Evolutionary conservation across 768 basidiomycete genomes (phyloP).

Genomic region (Lactifluus volemus): DNA sequence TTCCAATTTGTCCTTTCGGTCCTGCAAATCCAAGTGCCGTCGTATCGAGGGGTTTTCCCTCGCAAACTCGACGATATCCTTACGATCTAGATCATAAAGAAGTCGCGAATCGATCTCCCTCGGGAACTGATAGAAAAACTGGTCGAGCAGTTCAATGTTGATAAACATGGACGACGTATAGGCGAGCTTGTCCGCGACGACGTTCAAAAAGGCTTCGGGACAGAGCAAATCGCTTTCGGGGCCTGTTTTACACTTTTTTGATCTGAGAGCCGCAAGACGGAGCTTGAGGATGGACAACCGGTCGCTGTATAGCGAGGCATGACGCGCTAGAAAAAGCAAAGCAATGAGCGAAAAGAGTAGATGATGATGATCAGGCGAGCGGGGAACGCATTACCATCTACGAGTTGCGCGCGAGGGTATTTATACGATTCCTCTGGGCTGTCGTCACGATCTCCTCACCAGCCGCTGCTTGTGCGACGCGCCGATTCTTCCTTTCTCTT

Average conservation of each 20-base stretch:
- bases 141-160: constrained; percentile 95
- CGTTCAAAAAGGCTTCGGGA: constrained; percentile 93
- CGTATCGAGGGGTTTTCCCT: constrained; percentile 89
- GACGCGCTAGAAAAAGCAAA: constrained; percentile 51
- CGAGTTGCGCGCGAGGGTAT: constrained; percentile 84
- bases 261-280: constrained; percentile 77
- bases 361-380: neutral
- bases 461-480: constrained; percentile 33
- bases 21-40: constrained; percentile 87
- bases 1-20: constrained; percentile 95
- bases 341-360: neutral
- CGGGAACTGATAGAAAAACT: constrained; percentile 99
- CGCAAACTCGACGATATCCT: constrained; percentile 85
- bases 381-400: constrained; percentile 62
- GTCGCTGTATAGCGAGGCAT: constrained; percentile 83
- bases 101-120: constrained; percentile 93
- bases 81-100: constrained; percentile 86
- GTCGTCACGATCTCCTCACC: constrained; percentile 29
- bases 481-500: constrained; percentile 49
- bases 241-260: constrained; percentile 79
- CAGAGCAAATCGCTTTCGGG: constrained; percentile 87
- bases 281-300: constrained; percentile 77
- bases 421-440: constrained; percentile 55
- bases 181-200: constrained; percentile 94
- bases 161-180: constrained; percentile 97